A percentile compares a stretch with the other conserved stretches of the same genome.
Conservation (phyloP, 495 filamentous ascomycete genomes). For the Podospora pseudocomata region DNA sequence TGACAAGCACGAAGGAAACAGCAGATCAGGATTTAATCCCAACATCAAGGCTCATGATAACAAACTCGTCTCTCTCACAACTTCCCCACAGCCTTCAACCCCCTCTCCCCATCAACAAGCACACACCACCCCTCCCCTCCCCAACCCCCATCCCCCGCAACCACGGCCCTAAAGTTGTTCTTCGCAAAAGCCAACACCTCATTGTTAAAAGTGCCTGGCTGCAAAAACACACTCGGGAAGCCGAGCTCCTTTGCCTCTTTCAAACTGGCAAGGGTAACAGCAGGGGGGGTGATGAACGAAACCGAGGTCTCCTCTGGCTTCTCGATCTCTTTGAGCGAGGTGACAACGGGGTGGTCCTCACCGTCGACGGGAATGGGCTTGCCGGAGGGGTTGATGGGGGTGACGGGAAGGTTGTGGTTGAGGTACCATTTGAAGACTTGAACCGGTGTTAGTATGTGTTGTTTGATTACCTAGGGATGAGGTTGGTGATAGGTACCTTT, state of each 20-base stretch:
- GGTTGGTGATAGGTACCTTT: conserved; percentile 54
- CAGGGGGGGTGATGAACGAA: conserved; percentile 82
- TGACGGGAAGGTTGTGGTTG: conserved; percentile 67
- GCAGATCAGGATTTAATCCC: too few species aligned
- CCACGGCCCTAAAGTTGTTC: conserved; percentile 60
- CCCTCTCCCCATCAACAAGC: conserved; percentile 79
- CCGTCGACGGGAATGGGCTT: conserved; percentile 51
- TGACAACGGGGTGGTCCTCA: conserved; percentile 57
- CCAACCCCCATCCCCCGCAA: conserved; percentile 63
- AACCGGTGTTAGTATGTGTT: conserved; percentile 20
- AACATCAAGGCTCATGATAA: too few species aligned
- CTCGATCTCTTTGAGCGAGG: conserved; percentile 60
- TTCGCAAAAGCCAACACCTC: conserved; percentile 65
- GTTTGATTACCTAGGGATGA: neutral
- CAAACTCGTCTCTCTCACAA: conserved; percentile 11
- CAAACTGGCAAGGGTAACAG: conserved; percentile 65
- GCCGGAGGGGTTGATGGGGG: conserved; percentile 75
- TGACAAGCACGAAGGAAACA: too few species aligned
- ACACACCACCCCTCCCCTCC: conserved; percentile 87
- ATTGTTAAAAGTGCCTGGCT: conserved; percentile 83
- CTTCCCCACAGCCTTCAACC: conserved; percentile 56
- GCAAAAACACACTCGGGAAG: conserved; percentile 80
- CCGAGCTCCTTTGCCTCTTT: conserved; percentile 77
- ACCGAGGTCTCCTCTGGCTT: conserved; percentile 67
- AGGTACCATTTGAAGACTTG: conserved; percentile 89